phyloP scores from a whole-genome alignment of 192 early-diverging fungal genomes.

The Lobosporangium transversale region DNA sequence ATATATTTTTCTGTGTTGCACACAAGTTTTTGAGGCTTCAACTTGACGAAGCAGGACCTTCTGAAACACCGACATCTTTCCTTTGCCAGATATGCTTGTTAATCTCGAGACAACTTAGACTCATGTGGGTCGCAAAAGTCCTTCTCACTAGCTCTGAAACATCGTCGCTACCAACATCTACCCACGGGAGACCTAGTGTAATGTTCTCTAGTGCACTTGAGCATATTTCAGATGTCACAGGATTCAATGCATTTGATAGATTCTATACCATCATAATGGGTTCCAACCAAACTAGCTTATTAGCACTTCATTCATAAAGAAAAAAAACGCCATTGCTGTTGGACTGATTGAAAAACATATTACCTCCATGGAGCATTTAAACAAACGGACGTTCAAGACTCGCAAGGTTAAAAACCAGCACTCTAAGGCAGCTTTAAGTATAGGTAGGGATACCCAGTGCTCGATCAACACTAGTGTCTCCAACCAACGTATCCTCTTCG shows the following conservation, averaged over 20 bases:
- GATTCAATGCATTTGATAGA: background rate
- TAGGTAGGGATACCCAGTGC: slow-evolving; percentile 29
- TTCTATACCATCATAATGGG: background rate
- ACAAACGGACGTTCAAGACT: slow-evolving; percentile 10
- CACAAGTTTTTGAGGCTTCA: too few species aligned
- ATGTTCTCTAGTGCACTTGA: slow-evolving; percentile 4
- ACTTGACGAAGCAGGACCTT: too few species aligned
- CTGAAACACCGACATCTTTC: too few species aligned
- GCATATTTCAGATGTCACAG: background rate
- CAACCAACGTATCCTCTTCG: background rate
- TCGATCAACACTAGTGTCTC: slow-evolving; percentile 17
- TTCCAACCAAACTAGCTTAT: too few species aligned
- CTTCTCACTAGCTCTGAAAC: background rate
- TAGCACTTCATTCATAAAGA: too few species aligned
- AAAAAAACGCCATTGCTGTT: background rate
- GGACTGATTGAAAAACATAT: background rate
- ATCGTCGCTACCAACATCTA: background rate
- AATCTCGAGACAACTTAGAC: background rate
- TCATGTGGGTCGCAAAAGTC: slow-evolving; percentile 2
- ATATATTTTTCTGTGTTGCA: too few species aligned
- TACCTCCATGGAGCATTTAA: slow-evolving; percentile 35
- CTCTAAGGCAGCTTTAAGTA: slow-evolving; percentile 7
- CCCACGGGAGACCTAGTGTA: slow-evolving; percentile 10
- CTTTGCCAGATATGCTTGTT: slow-evolving; percentile 5
- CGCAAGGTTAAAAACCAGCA: slow-evolving; percentile 17